Evolutionary conservation across 2,329 filamentous ascomycete genomes (phyloP).

Genomic region (Penicillium sp.): DNA sequence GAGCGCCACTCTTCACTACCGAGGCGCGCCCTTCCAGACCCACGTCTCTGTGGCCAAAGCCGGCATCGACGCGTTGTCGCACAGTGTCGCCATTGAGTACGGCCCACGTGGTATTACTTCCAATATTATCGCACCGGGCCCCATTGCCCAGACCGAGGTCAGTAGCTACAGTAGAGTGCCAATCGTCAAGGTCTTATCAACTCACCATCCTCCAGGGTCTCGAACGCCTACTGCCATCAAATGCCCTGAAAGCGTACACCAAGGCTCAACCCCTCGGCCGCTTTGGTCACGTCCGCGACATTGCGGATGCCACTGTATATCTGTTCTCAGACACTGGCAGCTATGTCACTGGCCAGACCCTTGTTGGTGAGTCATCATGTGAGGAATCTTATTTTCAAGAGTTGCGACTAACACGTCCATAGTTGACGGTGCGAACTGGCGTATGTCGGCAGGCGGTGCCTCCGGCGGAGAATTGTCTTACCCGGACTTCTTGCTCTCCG

Average conservation of each 20-base stretch:
- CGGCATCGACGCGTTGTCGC: slow-evolving; percentile 78
- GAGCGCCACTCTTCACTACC: slow-evolving; percentile 87
- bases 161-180: not conserved
- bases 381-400: not conserved
- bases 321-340: slow-evolving; percentile 81
- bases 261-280: slow-evolving; percentile 67
- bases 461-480: slow-evolving; percentile 47
- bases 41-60: slow-evolving; percentile 93
- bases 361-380: slow-evolving; percentile 55
- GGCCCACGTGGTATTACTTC: slow-evolving; percentile 81
- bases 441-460: slow-evolving; percentile 31
- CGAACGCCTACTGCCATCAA: slow-evolving; percentile 57
- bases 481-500: slow-evolving; percentile 58
- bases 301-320: slow-evolving; percentile 88
- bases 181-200: not conserved
- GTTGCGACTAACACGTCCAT: not conserved
- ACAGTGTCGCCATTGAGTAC: slow-evolving; percentile 79
- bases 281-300: slow-evolving; percentile 76
- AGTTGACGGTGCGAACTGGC: slow-evolving; percentile 45
- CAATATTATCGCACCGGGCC: slow-evolving; percentile 85
- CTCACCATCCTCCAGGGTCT: slow-evolving; percentile 51
- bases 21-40: slow-evolving; percentile 76
- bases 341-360: slow-evolving; percentile 76
- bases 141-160: slow-evolving; percentile 75
- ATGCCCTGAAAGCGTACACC: slow-evolving; percentile 47